A percentile compares a stretch with the other conserved stretches of the same genome.
Conservation (phyloP, 1,139 yeast genomes). For the Magnusiomyces fungicola region DNA sequence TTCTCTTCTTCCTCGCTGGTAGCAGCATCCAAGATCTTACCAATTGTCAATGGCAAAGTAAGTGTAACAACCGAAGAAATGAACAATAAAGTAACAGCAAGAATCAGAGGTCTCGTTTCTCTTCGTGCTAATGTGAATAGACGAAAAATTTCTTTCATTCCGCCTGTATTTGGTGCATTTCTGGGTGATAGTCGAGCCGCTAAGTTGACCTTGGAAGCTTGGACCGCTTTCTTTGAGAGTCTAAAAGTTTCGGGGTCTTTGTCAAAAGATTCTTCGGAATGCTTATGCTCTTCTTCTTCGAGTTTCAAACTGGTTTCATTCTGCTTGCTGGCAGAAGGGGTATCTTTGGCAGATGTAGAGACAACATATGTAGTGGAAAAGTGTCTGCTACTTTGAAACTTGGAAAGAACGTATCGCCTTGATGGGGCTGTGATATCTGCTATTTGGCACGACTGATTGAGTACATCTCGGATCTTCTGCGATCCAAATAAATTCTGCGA, state of each 20-base stretch:
- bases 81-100: constrained; percentile 54
- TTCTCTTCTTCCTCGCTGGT: constrained; percentile 33
- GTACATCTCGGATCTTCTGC: no score
- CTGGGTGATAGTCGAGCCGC: constrained; percentile 28
- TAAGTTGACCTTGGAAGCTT: constrained; percentile 31
- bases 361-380: no score
- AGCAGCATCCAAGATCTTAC: constrained; percentile 62
- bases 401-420: no score
- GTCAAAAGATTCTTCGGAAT: no score
- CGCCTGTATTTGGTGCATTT: constrained; percentile 28
- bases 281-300: constrained; percentile 5
- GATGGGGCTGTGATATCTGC: no score
- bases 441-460: no score
- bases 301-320: no score
- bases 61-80: constrained; percentile 57
- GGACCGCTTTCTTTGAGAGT: constrained; percentile 27
- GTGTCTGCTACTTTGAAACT: no score
- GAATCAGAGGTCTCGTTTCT: constrained; percentile 44
- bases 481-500: no score
- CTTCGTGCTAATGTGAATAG: constrained; percentile 43
- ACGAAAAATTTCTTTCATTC: constrained; percentile 43
- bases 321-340: no score
- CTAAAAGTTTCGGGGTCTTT: constrained; percentile 14
- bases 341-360: no score
- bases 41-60: constrained; percentile 73